Percentiles rank a stretch among this genome's conserved stretches.
phyloP scores from a whole-genome alignment of 2,329 filamentous ascomycete genomes.

The Alternaria consortialis region DNA sequence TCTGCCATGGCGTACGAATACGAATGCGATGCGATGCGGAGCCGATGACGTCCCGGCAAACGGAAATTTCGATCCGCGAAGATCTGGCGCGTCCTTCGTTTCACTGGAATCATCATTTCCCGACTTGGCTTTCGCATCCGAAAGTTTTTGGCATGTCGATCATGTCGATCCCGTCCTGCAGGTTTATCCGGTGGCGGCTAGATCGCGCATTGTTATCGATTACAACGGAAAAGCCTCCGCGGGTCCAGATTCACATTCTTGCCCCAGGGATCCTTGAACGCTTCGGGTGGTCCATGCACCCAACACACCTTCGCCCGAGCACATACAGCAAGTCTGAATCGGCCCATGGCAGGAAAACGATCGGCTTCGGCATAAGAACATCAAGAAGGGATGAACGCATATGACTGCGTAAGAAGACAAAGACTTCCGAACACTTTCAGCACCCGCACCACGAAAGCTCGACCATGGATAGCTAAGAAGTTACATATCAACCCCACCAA shows the following conservation, averaged over 20 bases:
- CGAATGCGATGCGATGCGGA: not conserved
- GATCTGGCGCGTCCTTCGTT: not conserved
- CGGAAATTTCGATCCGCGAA: not conserved
- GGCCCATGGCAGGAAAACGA: not conserved
- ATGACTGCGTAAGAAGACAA: not conserved
- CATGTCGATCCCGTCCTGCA: conserved; percentile 15
- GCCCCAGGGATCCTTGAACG: not conserved
- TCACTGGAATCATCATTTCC: not conserved
- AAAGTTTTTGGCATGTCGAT: conserved; percentile 11
- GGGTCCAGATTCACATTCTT: not conserved
- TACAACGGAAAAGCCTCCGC: not conserved
- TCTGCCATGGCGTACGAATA: not conserved
- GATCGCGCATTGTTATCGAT: not conserved
- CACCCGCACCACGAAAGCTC: not conserved
- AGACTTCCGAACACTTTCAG: not conserved
- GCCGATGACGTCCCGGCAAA: not conserved
- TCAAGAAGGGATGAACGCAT: not conserved
- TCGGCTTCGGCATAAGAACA: not conserved
- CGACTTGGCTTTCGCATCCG: not conserved
- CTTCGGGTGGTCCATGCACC: not conserved
- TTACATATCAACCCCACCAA: not conserved
- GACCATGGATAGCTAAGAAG: not conserved
- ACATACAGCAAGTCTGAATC: not conserved
- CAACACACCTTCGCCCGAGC: not conserved
- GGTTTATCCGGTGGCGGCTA: not conserved